Evolutionary conservation across 2,329 filamentous ascomycete species (phyloP).

Genomic region (Fonsecaea multimorphosa): DNA sequence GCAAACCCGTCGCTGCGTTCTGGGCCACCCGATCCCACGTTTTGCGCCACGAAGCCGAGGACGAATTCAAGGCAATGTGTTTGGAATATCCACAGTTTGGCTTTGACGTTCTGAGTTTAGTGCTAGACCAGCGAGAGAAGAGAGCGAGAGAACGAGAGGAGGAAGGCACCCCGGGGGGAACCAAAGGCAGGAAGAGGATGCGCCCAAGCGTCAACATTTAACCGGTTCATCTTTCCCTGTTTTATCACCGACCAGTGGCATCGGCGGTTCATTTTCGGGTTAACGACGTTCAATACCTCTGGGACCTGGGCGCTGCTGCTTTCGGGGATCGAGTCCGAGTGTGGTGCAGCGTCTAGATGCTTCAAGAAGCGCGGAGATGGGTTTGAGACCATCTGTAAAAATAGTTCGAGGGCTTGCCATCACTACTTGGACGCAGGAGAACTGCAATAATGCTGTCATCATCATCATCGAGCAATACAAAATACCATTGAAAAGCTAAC

Average conservation of each 20-base stretch:
- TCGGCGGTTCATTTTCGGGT: conserved; percentile 1
- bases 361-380: background rate
- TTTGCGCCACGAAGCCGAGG: conserved; percentile 82
- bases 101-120: conserved; percentile 80
- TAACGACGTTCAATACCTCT: background rate
- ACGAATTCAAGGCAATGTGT: conserved; percentile 83
- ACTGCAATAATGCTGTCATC: background rate
- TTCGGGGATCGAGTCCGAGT: background rate
- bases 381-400: conserved; percentile 18
- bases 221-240: background rate
- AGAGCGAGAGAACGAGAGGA: conserved; percentile 46
- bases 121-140: conserved; percentile 55
- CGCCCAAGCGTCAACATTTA: conserved; percentile 39
- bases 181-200: conserved; percentile 50
- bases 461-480: background rate
- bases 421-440: background rate
- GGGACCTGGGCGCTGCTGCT: background rate
- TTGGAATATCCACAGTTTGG: conserved; percentile 89
- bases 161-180: conserved; percentile 40
- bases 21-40: conserved; percentile 84
- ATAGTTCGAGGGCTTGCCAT: background rate
- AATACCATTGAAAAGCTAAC: background rate
- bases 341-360: background rate
- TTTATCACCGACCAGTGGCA: background rate
- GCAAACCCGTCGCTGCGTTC: conserved; percentile 85